Percentiles rank a stretch among this genome's conserved stretches.
Evolutionary conservation across 108 stramenopile species (phyloP).

Genomic region (Schizochytrium sp.): DNA sequence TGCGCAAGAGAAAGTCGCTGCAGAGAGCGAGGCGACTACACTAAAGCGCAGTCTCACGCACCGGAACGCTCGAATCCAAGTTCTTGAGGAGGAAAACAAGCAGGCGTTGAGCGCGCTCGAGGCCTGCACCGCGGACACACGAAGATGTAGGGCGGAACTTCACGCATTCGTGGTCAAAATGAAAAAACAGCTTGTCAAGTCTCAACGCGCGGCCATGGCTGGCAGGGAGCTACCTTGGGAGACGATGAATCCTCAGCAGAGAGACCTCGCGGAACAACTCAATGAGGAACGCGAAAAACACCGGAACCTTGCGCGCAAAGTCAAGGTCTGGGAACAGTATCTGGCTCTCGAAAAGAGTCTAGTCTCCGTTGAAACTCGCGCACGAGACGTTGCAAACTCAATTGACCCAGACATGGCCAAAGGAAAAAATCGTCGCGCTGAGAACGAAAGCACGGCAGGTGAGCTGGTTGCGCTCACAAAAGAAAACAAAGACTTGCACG

Average conservation of each 20-base stretch:
- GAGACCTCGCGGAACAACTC: not conserved
- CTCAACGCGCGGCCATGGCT: not conserved
- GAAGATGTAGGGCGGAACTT: not conserved
- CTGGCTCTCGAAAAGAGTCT: not conserved
- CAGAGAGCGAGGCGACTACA: not conserved
- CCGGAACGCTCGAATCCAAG: not conserved
- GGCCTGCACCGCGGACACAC: not conserved
- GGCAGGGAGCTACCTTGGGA: not conserved
- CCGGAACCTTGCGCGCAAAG: not conserved
- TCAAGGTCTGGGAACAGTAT: not conserved
- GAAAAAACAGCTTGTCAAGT: not conserved
- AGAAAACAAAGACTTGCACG: too few relatives aligned
- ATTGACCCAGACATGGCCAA: too few relatives aligned
- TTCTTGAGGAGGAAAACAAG: not conserved
- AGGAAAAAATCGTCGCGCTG: too few relatives aligned
- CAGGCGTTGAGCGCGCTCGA: not conserved
- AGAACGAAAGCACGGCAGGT: too few relatives aligned
- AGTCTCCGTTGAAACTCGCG: not conserved
- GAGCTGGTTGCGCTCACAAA: too few relatives aligned
- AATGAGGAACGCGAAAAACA: not conserved
- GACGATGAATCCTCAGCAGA: not conserved
- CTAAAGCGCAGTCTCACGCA: not conserved
- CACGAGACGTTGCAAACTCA: too few relatives aligned
- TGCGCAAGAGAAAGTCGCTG: not conserved
- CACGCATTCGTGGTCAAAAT: not conserved